Conservation (phyloP, 768 basidiomycete genomes). For the Xerocomus potaroensis region DNA sequence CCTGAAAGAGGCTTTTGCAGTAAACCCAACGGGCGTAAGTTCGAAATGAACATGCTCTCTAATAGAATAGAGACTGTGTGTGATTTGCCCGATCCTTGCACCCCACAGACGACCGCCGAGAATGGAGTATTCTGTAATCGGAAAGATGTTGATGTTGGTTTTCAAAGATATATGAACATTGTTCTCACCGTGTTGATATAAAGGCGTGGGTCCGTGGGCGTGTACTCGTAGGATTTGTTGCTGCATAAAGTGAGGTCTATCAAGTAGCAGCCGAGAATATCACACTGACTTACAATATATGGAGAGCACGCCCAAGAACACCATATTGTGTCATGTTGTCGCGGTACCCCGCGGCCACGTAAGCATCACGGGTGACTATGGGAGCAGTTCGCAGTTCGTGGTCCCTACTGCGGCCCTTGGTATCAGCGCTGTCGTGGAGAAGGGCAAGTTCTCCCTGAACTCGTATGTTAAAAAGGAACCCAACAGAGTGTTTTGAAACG, state of each 20-base stretch:
- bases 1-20: conserved; percentile 55
- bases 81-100: conserved; percentile 74
- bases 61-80: conserved; percentile 66
- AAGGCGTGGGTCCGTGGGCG: conserved; percentile 45
- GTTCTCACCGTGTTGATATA: conserved; percentile 63
- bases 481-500: conserved; percentile 3
- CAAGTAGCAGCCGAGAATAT: neutral
- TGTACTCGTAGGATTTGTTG: conserved; percentile 28
- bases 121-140: conserved; percentile 60
- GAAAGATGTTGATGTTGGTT: neutral
- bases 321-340: conserved; percentile 53
- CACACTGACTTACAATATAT: conserved; percentile 39
- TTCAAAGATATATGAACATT: neutral
- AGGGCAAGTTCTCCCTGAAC: conserved; percentile 31
- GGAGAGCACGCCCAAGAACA: conserved; percentile 48
- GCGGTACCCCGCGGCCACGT: conserved; percentile 30
- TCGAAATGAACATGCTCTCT: conserved; percentile 65
- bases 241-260: conserved; percentile 19
- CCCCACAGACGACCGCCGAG: conserved; percentile 72
- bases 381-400: conserved; percentile 44
- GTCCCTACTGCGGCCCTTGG: conserved; percentile 26
- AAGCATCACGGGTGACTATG: conserved; percentile 49
- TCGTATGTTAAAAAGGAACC: neutral
- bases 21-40: conserved; percentile 44
- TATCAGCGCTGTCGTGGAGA: conserved; percentile 23